phyloP scores from a whole-genome alignment of 768 basidiomycete species.

The Leccinum variicolor region DNA sequence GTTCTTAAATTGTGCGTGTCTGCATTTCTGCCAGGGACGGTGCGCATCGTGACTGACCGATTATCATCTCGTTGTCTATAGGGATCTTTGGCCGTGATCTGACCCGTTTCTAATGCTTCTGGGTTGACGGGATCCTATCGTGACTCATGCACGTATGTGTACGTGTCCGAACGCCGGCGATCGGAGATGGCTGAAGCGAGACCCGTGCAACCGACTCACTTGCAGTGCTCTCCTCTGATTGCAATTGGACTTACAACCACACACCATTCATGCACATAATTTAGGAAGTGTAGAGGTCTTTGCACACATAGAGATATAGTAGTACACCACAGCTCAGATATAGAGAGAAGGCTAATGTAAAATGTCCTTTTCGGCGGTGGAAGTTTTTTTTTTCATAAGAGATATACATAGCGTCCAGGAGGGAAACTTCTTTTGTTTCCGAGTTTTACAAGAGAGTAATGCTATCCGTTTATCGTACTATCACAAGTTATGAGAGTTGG shows the following conservation, averaged over 20 bases:
- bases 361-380: constrained; percentile 1
- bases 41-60: constrained; percentile 9
- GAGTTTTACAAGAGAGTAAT: constrained; percentile 5
- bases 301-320: neutral
- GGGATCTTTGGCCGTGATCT: constrained; percentile 78
- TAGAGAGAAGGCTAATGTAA: neutral
- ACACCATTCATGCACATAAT: constrained; percentile 7
- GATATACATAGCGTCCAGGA: constrained; percentile 8
- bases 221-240: neutral
- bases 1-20: constrained; percentile 64
- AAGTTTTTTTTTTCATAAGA: neutral
- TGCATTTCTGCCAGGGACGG: constrained; percentile 1
- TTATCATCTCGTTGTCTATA: constrained; percentile 21
- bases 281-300: neutral
- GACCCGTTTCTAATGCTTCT: constrained; percentile 52
- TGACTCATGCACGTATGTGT: neutral
- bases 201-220: neutral
- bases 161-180: neutral
- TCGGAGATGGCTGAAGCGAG: neutral
- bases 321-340: neutral
- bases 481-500: constrained; percentile 4
- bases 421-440: neutral
- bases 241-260: neutral
- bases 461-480: constrained; percentile 19
- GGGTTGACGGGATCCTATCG: neutral